A percentile compares a stretch with the other conserved stretches of the same genome.
phyloP scores from a whole-genome alignment of 306 rosid species.

The Trichosanthes truncata region DNA sequence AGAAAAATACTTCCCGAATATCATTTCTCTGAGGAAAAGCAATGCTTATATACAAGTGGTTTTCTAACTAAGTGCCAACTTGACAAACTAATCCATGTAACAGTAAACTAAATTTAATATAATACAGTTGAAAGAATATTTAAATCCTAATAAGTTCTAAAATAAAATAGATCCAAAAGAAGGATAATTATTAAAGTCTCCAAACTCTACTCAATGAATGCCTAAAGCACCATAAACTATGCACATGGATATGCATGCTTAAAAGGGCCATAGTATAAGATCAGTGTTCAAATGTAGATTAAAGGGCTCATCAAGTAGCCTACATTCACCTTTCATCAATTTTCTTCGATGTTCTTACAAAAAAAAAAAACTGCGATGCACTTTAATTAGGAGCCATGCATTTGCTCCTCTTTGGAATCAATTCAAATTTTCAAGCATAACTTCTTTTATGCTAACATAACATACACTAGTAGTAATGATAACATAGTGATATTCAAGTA shows the following conservation, averaged over 20 bases:
- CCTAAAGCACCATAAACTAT: not conserved
- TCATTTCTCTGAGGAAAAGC: no score
- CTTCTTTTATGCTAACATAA: no score
- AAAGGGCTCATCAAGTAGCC: not conserved
- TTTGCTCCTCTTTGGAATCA: not conserved
- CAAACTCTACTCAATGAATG: not conserved
- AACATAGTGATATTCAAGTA: no score
- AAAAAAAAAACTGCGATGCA: not conserved
- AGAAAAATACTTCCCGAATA: no score
- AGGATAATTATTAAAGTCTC: not conserved
- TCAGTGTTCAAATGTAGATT: not conserved
- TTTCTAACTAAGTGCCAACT: no score
- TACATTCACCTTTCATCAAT: not conserved
- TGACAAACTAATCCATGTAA: no score
- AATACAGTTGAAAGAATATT: no score
- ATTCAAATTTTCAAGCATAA: not conserved
- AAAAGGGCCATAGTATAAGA: not conserved
- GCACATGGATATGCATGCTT: not conserved
- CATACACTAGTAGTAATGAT: no score
- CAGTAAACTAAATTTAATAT: no score
- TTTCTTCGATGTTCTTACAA: not conserved
- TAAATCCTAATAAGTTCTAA: not conserved
- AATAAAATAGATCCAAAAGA: not conserved
- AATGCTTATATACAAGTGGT: no score
- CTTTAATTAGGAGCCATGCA: not conserved